Percentiles rank a stretch among this genome's conserved stretches.
Conservation (phyloP, 176 grass and related monocot genomes). For the Ensete glaucum region DNA sequence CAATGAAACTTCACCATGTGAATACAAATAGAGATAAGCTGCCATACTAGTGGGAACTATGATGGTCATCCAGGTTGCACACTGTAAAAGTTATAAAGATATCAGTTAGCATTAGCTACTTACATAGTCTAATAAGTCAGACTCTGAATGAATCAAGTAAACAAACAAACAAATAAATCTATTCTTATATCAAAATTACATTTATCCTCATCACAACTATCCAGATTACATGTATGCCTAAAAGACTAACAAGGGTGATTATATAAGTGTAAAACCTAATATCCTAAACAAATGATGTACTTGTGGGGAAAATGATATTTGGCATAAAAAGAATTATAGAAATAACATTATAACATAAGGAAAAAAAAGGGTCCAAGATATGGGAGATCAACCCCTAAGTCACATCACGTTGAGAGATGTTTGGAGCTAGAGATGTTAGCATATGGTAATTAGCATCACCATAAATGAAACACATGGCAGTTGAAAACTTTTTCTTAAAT, state of each 20-base stretch:
- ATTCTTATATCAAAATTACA: not conserved
- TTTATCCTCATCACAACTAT: not conserved
- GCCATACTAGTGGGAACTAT: conserved; percentile 96
- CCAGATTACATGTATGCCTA: not conserved
- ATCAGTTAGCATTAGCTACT: conserved; percentile 9
- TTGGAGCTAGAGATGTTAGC: not conserved
- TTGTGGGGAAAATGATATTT: not conserved
- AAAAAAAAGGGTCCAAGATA: not conserved
- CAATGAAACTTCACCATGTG: conserved; percentile 86
- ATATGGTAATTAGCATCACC: not conserved
- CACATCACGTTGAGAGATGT: not conserved
- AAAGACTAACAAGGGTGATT: not conserved
- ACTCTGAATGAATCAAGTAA: not conserved
- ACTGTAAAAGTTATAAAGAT: conserved; percentile 44
- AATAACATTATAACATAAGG: not conserved
- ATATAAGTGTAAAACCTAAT: not conserved
- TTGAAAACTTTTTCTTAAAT: no score
- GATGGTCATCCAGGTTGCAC: conserved; percentile 90
- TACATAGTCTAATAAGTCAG: not conserved
- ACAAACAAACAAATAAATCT: not conserved
- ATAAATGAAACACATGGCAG: not conserved
- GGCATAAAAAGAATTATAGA: no score
- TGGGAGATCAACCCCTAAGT: not conserved
- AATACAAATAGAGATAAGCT: conserved; percentile 91
- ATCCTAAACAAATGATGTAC: not conserved